Evolutionary conservation across 75 land plant genomes (phyloP).

Genomic region (Pinus tabuliformis): DNA sequence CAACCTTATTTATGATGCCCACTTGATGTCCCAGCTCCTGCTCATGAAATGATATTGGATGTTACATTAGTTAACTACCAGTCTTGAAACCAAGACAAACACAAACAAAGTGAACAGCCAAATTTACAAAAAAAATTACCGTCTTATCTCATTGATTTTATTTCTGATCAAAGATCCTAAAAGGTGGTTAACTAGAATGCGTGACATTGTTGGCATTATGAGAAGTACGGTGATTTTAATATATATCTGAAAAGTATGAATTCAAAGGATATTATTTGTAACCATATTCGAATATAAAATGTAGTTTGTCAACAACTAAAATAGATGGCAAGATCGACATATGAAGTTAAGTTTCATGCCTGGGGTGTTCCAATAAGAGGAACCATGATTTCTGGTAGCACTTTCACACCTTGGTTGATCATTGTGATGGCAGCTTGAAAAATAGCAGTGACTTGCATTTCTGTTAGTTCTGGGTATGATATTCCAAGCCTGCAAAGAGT

Average conservation of each 20-base stretch:
- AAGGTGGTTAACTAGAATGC: not conserved
- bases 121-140: not conserved
- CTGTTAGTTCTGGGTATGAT: slow-evolving; percentile 90
- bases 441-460: slow-evolving; percentile 96
- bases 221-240: not conserved
- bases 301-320: not conserved
- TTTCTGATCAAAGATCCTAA: not conserved
- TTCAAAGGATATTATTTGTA: not conserved
- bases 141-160: not conserved
- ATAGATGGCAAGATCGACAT: not conserved
- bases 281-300: not conserved
- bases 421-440: slow-evolving; percentile 89
- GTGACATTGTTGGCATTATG: not conserved
- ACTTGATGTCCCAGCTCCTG: slow-evolving; percentile 92
- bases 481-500: slow-evolving; percentile 77
- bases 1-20: slow-evolving; percentile 53
- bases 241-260: not conserved
- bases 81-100: not conserved
- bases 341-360: slow-evolving; percentile 28
- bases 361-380: slow-evolving; percentile 97
- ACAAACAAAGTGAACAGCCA: slow-evolving; percentile 2
- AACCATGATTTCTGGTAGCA: slow-evolving; percentile 96
- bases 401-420: slow-evolving; percentile 83
- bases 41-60: not conserved
- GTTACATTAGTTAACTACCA: not conserved